phyloP scores from a whole-genome alignment of 2,329 filamentous ascomycete species.

The Periglandula ipomoeae region DNA sequence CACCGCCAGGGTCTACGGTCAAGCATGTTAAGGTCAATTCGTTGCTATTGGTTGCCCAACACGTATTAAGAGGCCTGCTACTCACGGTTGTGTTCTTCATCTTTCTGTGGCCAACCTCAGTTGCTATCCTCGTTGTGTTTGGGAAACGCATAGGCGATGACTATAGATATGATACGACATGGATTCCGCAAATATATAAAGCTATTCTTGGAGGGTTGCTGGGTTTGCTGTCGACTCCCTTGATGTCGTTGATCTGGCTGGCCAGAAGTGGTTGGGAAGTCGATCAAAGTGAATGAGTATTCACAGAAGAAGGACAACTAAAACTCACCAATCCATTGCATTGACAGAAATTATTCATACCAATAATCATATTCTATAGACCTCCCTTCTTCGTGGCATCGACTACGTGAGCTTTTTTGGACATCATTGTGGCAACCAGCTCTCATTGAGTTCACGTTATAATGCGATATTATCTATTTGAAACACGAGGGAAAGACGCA shows the following conservation, averaged over 20 bases:
- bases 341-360: not conserved
- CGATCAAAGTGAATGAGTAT: not conserved
- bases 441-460: too few species aligned
- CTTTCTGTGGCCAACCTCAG: conserved; percentile 32
- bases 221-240: conserved; percentile 36
- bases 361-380: not conserved
- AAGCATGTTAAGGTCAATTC: conserved; percentile 1
- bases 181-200: conserved; percentile 43
- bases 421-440: too few species aligned
- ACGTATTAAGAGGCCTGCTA: conserved; percentile 18
- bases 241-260: conserved; percentile 41
- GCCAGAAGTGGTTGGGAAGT: conserved; percentile 36
- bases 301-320: not conserved
- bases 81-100: conserved; percentile 28
- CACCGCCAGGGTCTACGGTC: not conserved
- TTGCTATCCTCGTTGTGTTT: conserved; percentile 32
- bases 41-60: conserved; percentile 16
- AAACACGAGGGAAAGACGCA: too few species aligned
- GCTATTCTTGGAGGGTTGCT: conserved; percentile 36
- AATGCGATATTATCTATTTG: too few species aligned
- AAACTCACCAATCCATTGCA: not conserved
- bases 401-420: not conserved
- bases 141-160: conserved; percentile 30
- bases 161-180: conserved; percentile 32
- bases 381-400: not conserved